These are phyloP conservation scores for Ilyonectria mors-panacis DNA, from an alignment of 2,329 filamentous ascomycete species.

Conservation along the genomic window DNA sequence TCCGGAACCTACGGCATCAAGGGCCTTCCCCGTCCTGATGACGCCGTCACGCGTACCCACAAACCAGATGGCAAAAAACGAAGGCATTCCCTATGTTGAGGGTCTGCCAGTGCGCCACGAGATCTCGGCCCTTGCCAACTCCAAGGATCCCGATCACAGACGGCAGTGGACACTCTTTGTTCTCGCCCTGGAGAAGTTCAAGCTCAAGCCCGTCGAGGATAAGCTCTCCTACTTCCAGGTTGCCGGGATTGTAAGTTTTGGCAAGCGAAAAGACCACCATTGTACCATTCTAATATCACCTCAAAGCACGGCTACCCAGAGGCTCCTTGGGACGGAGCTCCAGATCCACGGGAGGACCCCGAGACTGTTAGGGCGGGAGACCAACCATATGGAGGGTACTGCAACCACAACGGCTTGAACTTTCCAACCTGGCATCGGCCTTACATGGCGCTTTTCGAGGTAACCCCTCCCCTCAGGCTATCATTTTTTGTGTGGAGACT, in stretches of 20 bases:
- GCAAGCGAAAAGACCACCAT: background rate
- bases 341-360: background rate
- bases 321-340: conserved; percentile 17
- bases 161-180: conserved; percentile 29
- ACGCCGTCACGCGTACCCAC: background rate
- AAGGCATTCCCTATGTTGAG: conserved; percentile 15
- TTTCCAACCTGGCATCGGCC: conserved; percentile 34
- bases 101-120: conserved; percentile 9
- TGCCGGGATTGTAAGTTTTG: conserved; percentile 24
- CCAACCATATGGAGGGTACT: conserved; percentile 29
- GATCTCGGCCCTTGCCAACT: background rate
- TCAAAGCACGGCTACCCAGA: conserved; percentile 31
- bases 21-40: conserved; percentile 4
- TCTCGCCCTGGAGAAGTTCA: conserved; percentile 23
- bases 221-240: conserved; percentile 35
- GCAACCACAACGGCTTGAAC: conserved; percentile 30
- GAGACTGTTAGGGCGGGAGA: background rate
- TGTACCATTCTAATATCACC: background rate
- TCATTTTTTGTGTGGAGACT: accelerated
- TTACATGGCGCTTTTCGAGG: conserved; percentile 34
- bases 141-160: background rate
- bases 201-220: conserved; percentile 14
- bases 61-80: background rate
- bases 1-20: conserved; percentile 10
- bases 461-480: background rate